Base-by-base conservation (phyloP, 2,329 filamentous ascomycete species). In the Penicillium sp. region DNA sequence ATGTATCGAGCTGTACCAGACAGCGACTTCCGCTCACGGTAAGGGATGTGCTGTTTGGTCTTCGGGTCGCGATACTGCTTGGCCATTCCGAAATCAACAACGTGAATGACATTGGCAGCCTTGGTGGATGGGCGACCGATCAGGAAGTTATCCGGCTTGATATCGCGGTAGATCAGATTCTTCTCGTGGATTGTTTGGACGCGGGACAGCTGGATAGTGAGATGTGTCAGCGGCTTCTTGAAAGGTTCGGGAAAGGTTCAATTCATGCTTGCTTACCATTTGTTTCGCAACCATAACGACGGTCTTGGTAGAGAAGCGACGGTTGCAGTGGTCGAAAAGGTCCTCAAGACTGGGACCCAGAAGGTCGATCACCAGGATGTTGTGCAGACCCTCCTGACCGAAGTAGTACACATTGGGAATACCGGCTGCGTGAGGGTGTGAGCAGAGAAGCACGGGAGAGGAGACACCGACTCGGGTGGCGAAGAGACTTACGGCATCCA, bases 351-450 rank as follows among this genome's bases (percentile, higher is more conserved):
- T 95, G 45, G 91, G 91, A 12, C 91, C 91, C 26, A 98, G 84
- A 37, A 98, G 79, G 73, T 98, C 91, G 64, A 97, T 97, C 60
- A 98, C 91, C 43, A 98, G 84, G 60, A 97, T 97, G 75, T 98
- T 97, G 78, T 98, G 93, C 28, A 97, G 84, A 61, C 91, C 93
- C 73, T 97, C 91, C 69, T 98, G 93, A 54, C 93, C 93, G 62
- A 97, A 98, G 75, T 97, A 98, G 76, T 97, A 97, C 65, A 98
- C 93, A 81, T 97, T 97, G 64, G 93, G 93, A 61, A 98, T 97
- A 64, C 93, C 93, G 64, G 91, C 91, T 97, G 68, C 18, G 32
- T 27, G 38, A 27, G 27, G 48, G 33, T 6, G 61, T 77, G 57
- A 77, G 72, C 47, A 39, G 26, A 12, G 13, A 45, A 32, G 56